Conservation (phyloP, 331 rosid species). For the Phaseolus coccineus region DNA sequence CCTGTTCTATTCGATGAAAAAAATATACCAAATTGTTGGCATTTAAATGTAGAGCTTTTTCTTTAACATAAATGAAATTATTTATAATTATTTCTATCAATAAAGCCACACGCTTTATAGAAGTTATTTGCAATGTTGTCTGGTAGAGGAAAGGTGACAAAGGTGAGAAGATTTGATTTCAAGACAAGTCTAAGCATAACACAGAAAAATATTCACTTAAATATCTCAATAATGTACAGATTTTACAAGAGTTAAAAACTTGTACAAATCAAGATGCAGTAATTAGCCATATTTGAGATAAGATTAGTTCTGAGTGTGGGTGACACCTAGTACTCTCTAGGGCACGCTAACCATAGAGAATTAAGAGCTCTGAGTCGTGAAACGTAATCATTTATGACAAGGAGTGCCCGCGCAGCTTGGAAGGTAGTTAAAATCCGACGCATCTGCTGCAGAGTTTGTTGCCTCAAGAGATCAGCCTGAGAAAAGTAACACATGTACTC, state of each 20-base stretch:
- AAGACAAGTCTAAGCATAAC: neutral
- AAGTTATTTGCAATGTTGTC: neutral
- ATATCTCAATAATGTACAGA: slow-evolving; percentile 21
- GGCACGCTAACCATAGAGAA: slow-evolving; percentile 89
- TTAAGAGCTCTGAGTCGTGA: slow-evolving; percentile 84
- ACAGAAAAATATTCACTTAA: slow-evolving; percentile 4
- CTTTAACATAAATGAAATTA: neutral
- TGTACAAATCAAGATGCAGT: slow-evolving; percentile 33
- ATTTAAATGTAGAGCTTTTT: neutral
- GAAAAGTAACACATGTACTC: neutral
- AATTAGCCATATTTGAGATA: slow-evolving; percentile 1
- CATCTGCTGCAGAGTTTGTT: slow-evolving; percentile 85
- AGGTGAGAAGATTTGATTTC: slow-evolving; percentile 2
- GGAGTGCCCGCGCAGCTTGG: slow-evolving; percentile 84
- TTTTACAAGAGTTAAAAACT: slow-evolving; percentile 32
- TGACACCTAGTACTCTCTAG: slow-evolving; percentile 54
- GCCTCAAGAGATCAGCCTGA: slow-evolving; percentile 90
- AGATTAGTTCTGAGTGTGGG: slow-evolving; percentile 3
- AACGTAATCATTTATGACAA: slow-evolving; percentile 67
- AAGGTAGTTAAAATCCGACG: slow-evolving; percentile 68
- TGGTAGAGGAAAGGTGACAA: neutral
- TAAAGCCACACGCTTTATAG: slow-evolving; percentile 5
- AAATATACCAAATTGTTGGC: neutral
- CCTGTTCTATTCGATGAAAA: neutral
- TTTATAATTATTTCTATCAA: neutral